Evolutionary conservation across 2,329 filamentous ascomycete genomes (phyloP), one percentile per base, ranked within the genome.

Genomic region (Colletotrichum higginsianum): DNA sequence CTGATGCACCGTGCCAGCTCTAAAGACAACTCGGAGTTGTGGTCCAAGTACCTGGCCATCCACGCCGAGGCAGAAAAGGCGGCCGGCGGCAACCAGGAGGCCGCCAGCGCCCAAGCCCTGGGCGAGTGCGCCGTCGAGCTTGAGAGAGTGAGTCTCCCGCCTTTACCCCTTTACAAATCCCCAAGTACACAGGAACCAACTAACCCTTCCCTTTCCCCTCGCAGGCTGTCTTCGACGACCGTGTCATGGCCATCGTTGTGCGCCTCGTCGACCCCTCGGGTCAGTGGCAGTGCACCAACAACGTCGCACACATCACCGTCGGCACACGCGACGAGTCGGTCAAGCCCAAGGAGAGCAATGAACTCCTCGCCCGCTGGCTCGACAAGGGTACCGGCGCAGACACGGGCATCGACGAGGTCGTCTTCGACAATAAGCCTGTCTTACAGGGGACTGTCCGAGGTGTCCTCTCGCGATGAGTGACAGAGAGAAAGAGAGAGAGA

Each of bases 321-420:
- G 96, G 96, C 23, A 99, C 96, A 0, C 89, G 91, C 12, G 88
- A 91, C 75, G 82, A 86, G 57, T 81, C 86, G 9, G 90, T 98
- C 77, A 98, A 98, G 84, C 96, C 96, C 0, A 95, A 93, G 82
- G 96, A 99, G 85, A 97, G 95, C 83, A 99, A 99, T 79, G 91
- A 94, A 71, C 76, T 99, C 78, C 81, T 99, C 69, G 86, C 86
- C 74, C 86, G 86, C 71, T 98, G 96, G 96, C 79, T 96, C 73
- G 86, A 92, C 73, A 75, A 81, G 40, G 89, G 88, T 0, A 80
- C 82, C 30, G 82, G 84, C 2, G 82, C 76, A 2, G 80, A 80
- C n/a, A 84, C 82, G 47, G 79, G 80, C 15, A 86, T 90, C 40
- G 74, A 77, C 5, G 88, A 90, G 67, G 74, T 88, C 21, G 79